Evolutionary conservation across 1,139 yeast species (phyloP), one percentile per base, ranked within the genome.

Genomic region (Blastobotrys aristatus): DNA sequence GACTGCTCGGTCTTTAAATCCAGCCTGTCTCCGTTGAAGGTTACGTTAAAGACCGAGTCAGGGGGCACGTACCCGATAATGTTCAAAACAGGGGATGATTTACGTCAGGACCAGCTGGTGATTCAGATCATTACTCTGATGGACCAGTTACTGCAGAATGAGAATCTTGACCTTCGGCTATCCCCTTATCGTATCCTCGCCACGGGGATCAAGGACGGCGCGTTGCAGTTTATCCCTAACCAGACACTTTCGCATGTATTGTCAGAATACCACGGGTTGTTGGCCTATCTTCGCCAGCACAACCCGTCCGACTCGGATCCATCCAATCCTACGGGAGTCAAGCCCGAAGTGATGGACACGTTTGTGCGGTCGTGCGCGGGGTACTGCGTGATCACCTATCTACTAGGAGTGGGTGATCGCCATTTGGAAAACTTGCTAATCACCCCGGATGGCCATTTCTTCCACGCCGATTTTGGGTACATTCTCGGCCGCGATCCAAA

Each of bases 401-500:
- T 94, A 4, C 69, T 94, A 11, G 98, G 98, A 3, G 97, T 94
- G 10, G 99, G 99, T 17, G 98, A 94, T 67, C 76, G 99, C 47
- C 99, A 94, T 69, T 72, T 94, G 52, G 99, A 94, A 60, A 94
- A 94, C 60, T 70, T 94, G 53, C 72, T 94, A 32, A 72, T 80
- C 18, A 72, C 78, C 14, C 80, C 84, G 1, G 85, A 84, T 63
- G 96, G 74, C 14, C 88, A 83, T 61, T 89, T 89, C 62, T 88
- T 94, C 79, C 97, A 89, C 67, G 97, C 96, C 1, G 99, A 94
- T 67, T 94, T 88, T 66, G 99, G 99, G 0, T 94, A 92, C 62
- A 90, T 94, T 44, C 70, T 94, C 46, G 98, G 99, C 0, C 82
- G 92, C 47, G 98, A 94, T 63, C 99, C 98, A 2, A 94, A 94